Base-by-base conservation (phyloP, 2,329 filamentous ascomycete species). In the Fusarium incarnatum region DNA sequence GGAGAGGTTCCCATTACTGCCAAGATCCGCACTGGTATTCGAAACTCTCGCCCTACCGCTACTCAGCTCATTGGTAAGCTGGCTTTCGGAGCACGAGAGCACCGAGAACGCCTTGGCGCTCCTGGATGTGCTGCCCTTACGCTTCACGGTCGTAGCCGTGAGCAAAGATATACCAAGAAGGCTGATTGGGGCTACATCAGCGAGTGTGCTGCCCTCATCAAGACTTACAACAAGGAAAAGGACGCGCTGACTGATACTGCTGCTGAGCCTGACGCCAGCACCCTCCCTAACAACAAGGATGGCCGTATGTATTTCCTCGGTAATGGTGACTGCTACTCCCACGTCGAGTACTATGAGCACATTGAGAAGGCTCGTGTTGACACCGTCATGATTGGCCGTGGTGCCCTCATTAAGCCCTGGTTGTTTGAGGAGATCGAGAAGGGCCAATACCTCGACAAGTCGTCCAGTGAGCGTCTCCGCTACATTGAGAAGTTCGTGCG, bases 101-200 rank as follows among this genome's bases (percentile, higher is more conserved):
- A 91, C 52, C 86, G 89, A 48, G 88, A 91, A 79, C 76, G 90
- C 79, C 77, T 90, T 55, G 94, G 93, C 5, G 90, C 92, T 16
- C 90, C 92, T 6, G 96, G 96, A 56, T 93, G 95, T 58, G 96
- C 96, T 10, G 95, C 96, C n/a, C 91, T 99, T 73, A 98, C 96
- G 2, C 88, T 99, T 2, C 96, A 99, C 79, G 96, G 96, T 55
- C 90, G 96, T 64, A 97, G 92, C 76, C 90, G 95, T 78, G 94
- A 98, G 82, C 95, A 98, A 83, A 89, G 96, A 63, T 99, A 99
- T 83, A 96, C 94, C 6, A 92, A 90, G 76, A 89, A 86, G 71
- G 96, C 96, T n/a, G 93, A 99, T 80, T 99, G 96, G 96, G 83
- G 86, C 46, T 99, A 98, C 81, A 98, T 99, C 72, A 90, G 92